Evolutionary conservation across 306 rosid genomes (phyloP).

Genomic region (Gynostemma pentaphyllum): DNA sequence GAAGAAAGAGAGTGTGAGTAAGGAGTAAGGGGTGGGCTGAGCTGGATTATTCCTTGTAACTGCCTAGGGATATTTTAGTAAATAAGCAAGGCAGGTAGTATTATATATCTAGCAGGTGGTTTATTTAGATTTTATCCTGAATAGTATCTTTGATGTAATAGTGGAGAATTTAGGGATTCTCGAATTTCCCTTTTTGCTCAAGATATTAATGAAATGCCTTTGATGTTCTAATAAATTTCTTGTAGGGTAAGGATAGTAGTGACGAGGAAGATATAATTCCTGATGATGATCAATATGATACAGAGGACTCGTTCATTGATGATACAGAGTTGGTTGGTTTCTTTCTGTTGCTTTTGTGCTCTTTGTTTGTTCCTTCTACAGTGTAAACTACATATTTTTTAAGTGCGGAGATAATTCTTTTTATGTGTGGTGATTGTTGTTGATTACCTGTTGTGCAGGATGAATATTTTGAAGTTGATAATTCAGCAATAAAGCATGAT

Average conservation of each 20-base stretch:
- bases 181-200: too few species aligned
- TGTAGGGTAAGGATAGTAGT: constrained; percentile 90
- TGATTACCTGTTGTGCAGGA: constrained; percentile 50
- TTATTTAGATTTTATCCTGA: too few species aligned
- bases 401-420: constrained; percentile 1
- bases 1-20: too few species aligned
- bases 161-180: too few species aligned
- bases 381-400: constrained; percentile 8
- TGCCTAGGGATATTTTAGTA: too few species aligned
- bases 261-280: constrained; percentile 85
- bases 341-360: constrained; percentile 5
- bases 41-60: too few species aligned
- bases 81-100: too few species aligned
- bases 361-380: constrained; percentile 17
- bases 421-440: constrained; percentile 7
- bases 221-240: too few species aligned
- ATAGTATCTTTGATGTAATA: too few species aligned
- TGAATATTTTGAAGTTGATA: constrained; percentile 93
- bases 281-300: constrained; percentile 95
- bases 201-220: too few species aligned
- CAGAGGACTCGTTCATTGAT: constrained; percentile 95
- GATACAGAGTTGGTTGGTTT: constrained; percentile 90
- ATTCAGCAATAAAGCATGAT: constrained; percentile 80
- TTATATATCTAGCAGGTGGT: too few species aligned
- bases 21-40: too few species aligned